Evolutionary conservation across 352 stramenopile genomes (phyloP).

Genomic region (Achlya hypogyna): DNA sequence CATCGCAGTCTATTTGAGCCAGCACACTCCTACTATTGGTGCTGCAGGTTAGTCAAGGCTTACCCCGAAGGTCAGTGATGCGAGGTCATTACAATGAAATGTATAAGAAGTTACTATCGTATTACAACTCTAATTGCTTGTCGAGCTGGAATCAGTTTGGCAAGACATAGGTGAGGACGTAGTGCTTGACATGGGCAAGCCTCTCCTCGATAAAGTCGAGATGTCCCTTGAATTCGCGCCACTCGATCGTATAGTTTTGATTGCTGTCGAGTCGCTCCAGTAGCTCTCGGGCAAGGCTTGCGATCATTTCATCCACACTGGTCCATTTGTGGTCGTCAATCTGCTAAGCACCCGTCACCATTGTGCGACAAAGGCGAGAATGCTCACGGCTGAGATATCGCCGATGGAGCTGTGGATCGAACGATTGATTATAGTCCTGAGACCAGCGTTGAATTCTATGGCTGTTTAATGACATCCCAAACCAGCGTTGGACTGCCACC

Average conservation of each 20-base stretch:
- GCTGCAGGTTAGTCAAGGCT: too few relatives aligned
- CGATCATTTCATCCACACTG: slow-evolving; percentile 33
- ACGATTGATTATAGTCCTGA: slow-evolving; percentile 3
- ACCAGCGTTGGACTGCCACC: not conserved
- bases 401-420: not conserved
- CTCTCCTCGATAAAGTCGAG: slow-evolving; percentile 54
- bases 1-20: too few relatives aligned
- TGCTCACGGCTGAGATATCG: not conserved
- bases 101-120: too few relatives aligned
- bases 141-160: too few relatives aligned
- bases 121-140: too few relatives aligned
- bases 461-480: not conserved
- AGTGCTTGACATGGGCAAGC: slow-evolving; percentile 40
- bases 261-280: slow-evolving; percentile 49
- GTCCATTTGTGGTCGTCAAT: slow-evolving; percentile 21
- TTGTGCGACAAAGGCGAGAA: not conserved
- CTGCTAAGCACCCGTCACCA: not conserved
- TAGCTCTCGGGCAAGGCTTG: slow-evolving; percentile 43
- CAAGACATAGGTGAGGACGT: too few relatives aligned
- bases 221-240: slow-evolving; percentile 67
- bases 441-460: slow-evolving; percentile 14
- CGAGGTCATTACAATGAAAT: too few relatives aligned
- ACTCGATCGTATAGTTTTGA: slow-evolving; percentile 50
- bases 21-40: too few relatives aligned
- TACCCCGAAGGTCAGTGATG: too few relatives aligned